Evolutionary conservation across 1,139 yeast genomes (phyloP), one percentile per base, ranked within the genome.

Genomic region (Scheffersomyces illinoinensis): DNA sequence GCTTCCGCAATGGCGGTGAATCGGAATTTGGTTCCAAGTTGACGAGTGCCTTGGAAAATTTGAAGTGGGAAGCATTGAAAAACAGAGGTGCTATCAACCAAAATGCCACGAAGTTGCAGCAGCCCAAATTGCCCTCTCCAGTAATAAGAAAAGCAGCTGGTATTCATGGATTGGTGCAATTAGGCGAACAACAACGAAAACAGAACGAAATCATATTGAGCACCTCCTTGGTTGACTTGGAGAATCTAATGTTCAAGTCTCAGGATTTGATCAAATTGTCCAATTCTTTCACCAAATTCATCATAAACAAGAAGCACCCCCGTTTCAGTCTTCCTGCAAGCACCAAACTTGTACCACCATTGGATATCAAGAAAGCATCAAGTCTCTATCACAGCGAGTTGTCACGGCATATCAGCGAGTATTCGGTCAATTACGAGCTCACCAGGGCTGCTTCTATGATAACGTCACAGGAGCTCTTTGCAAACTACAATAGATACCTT

Each of bases 181-280:
- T 82, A 12, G 86, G 88, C 53, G 89, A 85, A 61, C 77, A 79
- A 52, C 84, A 85, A 64, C 76, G 90, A 10, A 78, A 82, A 58
- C 83, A 85, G 56, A 90, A 89, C 62, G 91, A 90, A 59, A 70
- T 81, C 21, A 81, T 93, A 0, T 76, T 93, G 57, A 84, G 86
- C 48, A 82, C 84, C 47, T 93, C 97, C 0, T 75, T 93, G 51
- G 90, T 88, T 57, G 97, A 92, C 71, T 74, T 93, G 54, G 89
- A 89, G 62, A 89, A 89, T 53, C 76, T 93, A 56, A 88, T 92
- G 89, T 82, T 86, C 26, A 85, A 90, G 62, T 96, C 93, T 1
- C 86, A 86, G 65, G 96, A 93, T 58, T 82, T 93, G 55, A 85
- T 89, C 52, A 77, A 80, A 53, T 73, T 93, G 46, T 72, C 89